phyloP scores from a whole-genome alignment of 2,329 filamentous ascomycete species.

The Alternaria sp. region DNA sequence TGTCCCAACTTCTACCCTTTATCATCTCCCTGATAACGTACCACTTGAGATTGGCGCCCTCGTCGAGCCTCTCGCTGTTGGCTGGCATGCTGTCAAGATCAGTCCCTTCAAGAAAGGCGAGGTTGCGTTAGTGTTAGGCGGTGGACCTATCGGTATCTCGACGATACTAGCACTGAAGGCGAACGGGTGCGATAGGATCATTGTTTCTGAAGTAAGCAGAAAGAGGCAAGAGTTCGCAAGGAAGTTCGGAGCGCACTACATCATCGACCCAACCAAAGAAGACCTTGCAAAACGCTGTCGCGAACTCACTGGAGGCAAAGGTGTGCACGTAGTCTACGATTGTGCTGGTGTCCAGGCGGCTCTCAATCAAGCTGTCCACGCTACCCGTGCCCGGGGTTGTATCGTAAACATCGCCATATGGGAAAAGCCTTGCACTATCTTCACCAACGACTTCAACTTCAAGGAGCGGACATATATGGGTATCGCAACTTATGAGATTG shows the following conservation, averaged over 20 bases:
- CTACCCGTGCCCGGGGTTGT: slow-evolving; percentile 60
- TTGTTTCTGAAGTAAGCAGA: slow-evolving; percentile 61
- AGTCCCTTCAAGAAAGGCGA: slow-evolving; percentile 59
- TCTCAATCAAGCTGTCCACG: slow-evolving; percentile 59
- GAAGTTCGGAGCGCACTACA: slow-evolving; percentile 60
- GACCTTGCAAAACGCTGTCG: slow-evolving; percentile 57
- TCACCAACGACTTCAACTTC: slow-evolving; percentile 62
- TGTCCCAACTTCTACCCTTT: slow-evolving; percentile 57
- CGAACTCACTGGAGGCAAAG: slow-evolving; percentile 55
- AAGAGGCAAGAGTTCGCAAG: slow-evolving; percentile 59
- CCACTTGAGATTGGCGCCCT: slow-evolving; percentile 62
- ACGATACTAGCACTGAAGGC: slow-evolving; percentile 44
- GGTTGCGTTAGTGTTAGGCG: slow-evolving; percentile 60
- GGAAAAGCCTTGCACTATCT: slow-evolving; percentile 61
- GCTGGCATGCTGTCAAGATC: slow-evolving; percentile 64
- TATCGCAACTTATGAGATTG: slow-evolving; percentile 61
- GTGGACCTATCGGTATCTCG: slow-evolving; percentile 62
- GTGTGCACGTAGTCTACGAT: slow-evolving; percentile 62
- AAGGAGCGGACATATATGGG: slow-evolving; percentile 62
- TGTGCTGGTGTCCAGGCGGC: slow-evolving; percentile 62
- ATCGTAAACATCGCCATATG: slow-evolving; percentile 65
- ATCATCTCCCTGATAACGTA: slow-evolving; percentile 61
- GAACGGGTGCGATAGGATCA: slow-evolving; percentile 53
- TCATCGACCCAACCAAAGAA: slow-evolving; percentile 61
- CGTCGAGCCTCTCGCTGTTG: slow-evolving; percentile 63